Conservation (phyloP, 2,329 filamentous ascomycete genomes). For the Penicillium palitans region DNA sequence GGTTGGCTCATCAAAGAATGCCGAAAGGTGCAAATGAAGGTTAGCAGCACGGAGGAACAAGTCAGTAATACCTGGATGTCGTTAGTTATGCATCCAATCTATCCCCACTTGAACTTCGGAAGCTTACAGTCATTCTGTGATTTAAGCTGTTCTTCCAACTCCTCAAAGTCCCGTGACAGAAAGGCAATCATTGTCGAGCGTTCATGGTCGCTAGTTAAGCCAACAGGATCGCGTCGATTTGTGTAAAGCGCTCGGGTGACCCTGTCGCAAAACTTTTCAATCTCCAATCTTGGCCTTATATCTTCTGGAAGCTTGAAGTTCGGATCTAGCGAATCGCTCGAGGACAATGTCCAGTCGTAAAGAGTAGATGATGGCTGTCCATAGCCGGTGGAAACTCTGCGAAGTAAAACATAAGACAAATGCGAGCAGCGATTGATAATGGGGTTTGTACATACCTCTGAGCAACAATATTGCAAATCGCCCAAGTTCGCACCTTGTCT, state of each 20-base stretch:
- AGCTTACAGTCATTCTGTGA: slow-evolving; percentile 43
- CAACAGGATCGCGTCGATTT: slow-evolving; percentile 56
- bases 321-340: slow-evolving; percentile 44
- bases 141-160: slow-evolving; percentile 54
- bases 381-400: slow-evolving; percentile 66
- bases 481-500: slow-evolving; percentile 67
- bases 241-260: slow-evolving; percentile 59
- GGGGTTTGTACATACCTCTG: slow-evolving; percentile 53
- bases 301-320: slow-evolving; percentile 54
- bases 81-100: slow-evolving; percentile 1
- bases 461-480: slow-evolving; percentile 66
- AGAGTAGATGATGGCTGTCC: slow-evolving; percentile 64
- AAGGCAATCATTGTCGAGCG: slow-evolving; percentile 47
- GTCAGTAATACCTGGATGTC: slow-evolving; percentile 43
- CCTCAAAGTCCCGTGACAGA: slow-evolving; percentile 49
- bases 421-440: neutral
- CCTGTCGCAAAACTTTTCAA: slow-evolving; percentile 61
- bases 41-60: slow-evolving; percentile 50
- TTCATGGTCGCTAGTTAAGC: slow-evolving; percentile 48
- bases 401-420: slow-evolving; percentile 7
- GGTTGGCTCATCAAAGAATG: slow-evolving; percentile 52
- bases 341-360: slow-evolving; percentile 59
- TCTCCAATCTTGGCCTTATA: slow-evolving; percentile 53
- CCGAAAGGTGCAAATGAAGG: slow-evolving; percentile 51
- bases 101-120: neutral